These are phyloP conservation scores for Russula virescens DNA, from an alignment of 768 basidiomycete species.

Conservation along the genomic window DNA sequence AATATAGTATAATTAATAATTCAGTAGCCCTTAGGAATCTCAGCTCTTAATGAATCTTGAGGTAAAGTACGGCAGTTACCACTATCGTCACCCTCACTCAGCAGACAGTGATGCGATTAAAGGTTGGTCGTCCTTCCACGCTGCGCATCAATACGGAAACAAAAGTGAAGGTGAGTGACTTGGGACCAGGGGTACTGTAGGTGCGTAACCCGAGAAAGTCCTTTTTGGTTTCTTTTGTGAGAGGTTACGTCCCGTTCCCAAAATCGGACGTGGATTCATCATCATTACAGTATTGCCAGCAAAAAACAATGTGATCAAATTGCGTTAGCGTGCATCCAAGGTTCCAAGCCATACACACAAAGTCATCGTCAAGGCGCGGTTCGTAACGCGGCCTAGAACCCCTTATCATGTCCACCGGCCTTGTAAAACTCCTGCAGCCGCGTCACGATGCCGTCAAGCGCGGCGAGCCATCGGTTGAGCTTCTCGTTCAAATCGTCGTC, in stretches of 20 bases:
- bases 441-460: conserved; percentile 44
- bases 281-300: conserved; percentile 2
- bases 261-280: conserved; percentile 6
- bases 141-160: not conserved
- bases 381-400: conserved; percentile 31
- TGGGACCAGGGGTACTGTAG: too few relatives aligned
- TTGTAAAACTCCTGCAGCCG: conserved; percentile 45
- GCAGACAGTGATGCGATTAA: not conserved
- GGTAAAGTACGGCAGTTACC: conserved; percentile 19
- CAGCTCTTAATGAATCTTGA: conserved; percentile 13
- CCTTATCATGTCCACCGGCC: conserved; percentile 38
- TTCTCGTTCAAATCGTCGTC: conserved; percentile 42
- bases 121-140: not conserved
- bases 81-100: not conserved
- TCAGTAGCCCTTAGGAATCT: not conserved
- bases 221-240: not conserved
- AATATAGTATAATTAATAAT: conserved; percentile 12
- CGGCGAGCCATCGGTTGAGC: conserved; percentile 49
- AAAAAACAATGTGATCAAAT: conserved; percentile 6
- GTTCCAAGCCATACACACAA: not conserved
- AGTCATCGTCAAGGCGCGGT: not conserved
- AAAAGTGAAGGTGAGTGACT: not conserved
- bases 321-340: conserved; percentile 11
- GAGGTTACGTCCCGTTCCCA: conserved; percentile 2
- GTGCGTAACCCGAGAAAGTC: not conserved